Evolutionary conservation across 495 filamentous ascomycete species (phyloP).

Genomic region (Cudoniella acicularis): DNA sequence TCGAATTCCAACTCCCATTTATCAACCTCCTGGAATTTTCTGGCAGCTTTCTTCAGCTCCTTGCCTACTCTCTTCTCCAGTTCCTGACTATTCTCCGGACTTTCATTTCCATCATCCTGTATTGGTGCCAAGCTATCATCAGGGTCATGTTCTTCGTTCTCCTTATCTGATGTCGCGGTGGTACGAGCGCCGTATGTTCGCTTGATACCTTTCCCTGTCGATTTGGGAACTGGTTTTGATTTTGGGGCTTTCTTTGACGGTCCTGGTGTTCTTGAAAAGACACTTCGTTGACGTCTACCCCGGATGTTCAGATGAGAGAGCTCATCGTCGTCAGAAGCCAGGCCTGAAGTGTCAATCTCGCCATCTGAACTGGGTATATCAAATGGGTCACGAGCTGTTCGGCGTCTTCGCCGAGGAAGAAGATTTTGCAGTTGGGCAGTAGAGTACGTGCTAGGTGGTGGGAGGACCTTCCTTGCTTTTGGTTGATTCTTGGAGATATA

Average conservation of each 20-base stretch:
- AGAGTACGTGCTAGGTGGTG: constrained; percentile 25
- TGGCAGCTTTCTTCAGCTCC: constrained; percentile 38
- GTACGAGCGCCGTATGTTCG: constrained; percentile 18
- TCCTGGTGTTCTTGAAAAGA: constrained; percentile 29
- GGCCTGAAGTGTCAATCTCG: constrained; percentile 26
- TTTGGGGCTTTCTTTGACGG: constrained; percentile 23
- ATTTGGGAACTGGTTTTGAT: constrained; percentile 10
- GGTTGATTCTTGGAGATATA: constrained; percentile 26
- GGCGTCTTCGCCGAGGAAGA: constrained; percentile 43
- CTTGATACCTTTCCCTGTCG: constrained; percentile 14
- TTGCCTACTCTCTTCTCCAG: constrained; percentile 26
- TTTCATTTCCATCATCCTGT: constrained; percentile 25
- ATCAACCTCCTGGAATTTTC: constrained; percentile 67
- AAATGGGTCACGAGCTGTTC: constrained; percentile 32
- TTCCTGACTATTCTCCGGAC: constrained; percentile 23
- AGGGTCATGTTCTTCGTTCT: constrained; percentile 36
- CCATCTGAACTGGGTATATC: constrained; percentile 33
- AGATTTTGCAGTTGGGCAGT: constrained; percentile 45
- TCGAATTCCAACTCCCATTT: constrained; percentile 74
- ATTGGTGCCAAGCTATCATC: constrained; percentile 30
- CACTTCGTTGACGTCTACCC: constrained; percentile 13
- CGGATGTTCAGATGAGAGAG: constrained; percentile 21
- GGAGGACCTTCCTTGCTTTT: constrained; percentile 13
- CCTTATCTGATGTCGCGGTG: constrained; percentile 39
- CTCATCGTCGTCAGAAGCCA: constrained; percentile 33